These are phyloP conservation scores for Acacia pycnantha DNA, from an alignment of 331 rosid species.

Conservation along the genomic window DNA sequence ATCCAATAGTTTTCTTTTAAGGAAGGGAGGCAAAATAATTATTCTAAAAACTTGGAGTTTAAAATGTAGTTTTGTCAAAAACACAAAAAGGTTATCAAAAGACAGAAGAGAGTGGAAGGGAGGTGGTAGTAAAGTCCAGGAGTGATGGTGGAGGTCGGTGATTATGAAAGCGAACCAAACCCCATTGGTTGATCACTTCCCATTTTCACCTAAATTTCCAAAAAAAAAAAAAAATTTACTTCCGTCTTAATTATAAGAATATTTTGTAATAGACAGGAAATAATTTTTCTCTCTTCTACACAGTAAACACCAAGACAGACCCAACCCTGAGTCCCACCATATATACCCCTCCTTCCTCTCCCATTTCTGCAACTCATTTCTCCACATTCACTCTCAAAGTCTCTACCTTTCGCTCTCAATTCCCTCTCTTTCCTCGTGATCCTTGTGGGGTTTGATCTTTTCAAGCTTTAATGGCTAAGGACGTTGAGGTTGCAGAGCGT, in stretches of 20 bases:
- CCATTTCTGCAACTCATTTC: background rate
- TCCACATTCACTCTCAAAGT: background rate
- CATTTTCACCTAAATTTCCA: background rate
- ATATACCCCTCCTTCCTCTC: slow-evolving; percentile 41
- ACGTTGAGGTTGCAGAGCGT: slow-evolving; percentile 44
- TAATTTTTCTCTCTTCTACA: background rate
- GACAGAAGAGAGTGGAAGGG: slow-evolving; percentile 21
- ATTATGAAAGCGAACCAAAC: slow-evolving; percentile 30
- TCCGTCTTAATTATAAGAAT: too few relatives aligned
- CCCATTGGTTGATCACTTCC: background rate
- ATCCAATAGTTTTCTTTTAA: too few relatives aligned
- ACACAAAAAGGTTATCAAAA: background rate
- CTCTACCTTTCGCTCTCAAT: background rate
- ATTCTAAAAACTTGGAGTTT: background rate
- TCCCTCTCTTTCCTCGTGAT: background rate
- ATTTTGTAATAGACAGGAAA: too few relatives aligned
- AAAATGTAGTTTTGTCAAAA: background rate
- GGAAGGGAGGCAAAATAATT: background rate
- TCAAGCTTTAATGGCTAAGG: slow-evolving; percentile 48
- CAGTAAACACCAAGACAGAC: background rate
- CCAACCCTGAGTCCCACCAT: slow-evolving; percentile 17
- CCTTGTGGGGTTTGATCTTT: background rate
- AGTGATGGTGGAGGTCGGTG: slow-evolving; percentile 36
- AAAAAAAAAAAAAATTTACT: background rate
- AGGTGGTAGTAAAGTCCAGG: slow-evolving; percentile 26